These are phyloP conservation scores for Naganishia friedmannii DNA, from an alignment of 768 basidiomycete genomes.

Conservation along the genomic window DNA sequence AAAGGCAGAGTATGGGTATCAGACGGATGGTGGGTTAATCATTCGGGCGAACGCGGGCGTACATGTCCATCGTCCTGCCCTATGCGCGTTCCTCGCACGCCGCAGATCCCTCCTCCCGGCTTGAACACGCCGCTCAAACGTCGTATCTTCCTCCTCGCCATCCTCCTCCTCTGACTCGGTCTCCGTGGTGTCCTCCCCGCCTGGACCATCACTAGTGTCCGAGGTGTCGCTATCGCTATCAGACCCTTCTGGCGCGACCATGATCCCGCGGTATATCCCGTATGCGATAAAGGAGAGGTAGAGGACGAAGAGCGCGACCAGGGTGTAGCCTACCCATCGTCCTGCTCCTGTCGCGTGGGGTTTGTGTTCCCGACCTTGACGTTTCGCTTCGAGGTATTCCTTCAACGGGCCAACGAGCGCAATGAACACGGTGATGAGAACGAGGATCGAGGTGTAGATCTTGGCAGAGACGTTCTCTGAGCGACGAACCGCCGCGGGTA, in stretches of 20 bases:
- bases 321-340: constrained; percentile 26
- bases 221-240: constrained; percentile 24
- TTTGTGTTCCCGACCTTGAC: neutral
- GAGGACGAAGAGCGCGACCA: constrained; percentile 30
- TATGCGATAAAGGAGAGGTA: constrained; percentile 33
- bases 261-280: constrained; percentile 34
- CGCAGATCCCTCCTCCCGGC: constrained; percentile 8
- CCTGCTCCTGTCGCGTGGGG: neutral
- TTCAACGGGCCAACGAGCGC: constrained; percentile 11
- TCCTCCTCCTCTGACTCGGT: constrained; percentile 12
- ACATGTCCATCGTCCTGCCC: neutral
- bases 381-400: neutral
- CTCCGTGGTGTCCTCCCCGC: neutral
- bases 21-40: too few relatives aligned
- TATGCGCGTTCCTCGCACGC: constrained; percentile 3
- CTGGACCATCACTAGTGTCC: neutral
- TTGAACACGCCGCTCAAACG: constrained; percentile 3
- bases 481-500: neutral
- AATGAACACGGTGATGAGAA: constrained; percentile 24
- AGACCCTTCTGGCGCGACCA: constrained; percentile 35
- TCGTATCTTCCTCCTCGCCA: constrained; percentile 18
- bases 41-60: too few relatives aligned
- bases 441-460: constrained; percentile 32
- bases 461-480: constrained; percentile 27
- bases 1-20: too few relatives aligned